phyloP scores from a whole-genome alignment of 148 eudicot genomes.

The Cornus controversa region DNA sequence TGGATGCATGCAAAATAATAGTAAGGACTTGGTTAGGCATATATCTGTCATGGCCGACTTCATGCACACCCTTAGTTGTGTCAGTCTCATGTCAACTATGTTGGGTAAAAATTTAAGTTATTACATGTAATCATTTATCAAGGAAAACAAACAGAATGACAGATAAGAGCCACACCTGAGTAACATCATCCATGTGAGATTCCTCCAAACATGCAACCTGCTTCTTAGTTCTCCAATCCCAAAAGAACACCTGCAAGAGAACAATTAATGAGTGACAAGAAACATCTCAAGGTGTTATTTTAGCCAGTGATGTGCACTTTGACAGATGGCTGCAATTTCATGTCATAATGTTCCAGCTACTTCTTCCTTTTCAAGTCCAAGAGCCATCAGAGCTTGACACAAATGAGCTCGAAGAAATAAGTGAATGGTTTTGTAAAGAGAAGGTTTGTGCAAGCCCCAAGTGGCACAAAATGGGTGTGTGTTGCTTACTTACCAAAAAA shows the following conservation, averaged over 20 bases:
- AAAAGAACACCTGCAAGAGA: slow-evolving; percentile 60
- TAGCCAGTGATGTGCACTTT: neutral
- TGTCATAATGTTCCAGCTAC: neutral
- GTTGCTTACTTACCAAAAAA: too few relatives aligned
- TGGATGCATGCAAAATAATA: neutral
- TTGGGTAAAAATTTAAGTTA: neutral
- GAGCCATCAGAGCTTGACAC: neutral
- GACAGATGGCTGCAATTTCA: neutral
- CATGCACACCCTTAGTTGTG: neutral
- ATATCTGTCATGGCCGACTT: neutral
- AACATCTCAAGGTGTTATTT: neutral
- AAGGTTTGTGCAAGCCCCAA: neutral
- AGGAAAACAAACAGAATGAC: neutral
- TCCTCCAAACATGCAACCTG: slow-evolving; percentile 95
- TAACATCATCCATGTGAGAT: slow-evolving; percentile 94
- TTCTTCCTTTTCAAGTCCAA: neutral
- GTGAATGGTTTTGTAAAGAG: neutral
- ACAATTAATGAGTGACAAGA: neutral
- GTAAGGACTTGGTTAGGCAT: neutral
- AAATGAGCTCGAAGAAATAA: neutral
- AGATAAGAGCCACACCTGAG: slow-evolving; percentile 56
- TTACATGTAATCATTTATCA: neutral
- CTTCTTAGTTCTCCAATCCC: slow-evolving; percentile 92
- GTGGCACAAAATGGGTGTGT: too few relatives aligned
- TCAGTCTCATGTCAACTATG: neutral